A percentile compares a stretch with the other conserved stretches of the same genome.
Conservation (phyloP, 352 stramenopile genomes). For the Phytopythium boreale region DNA sequence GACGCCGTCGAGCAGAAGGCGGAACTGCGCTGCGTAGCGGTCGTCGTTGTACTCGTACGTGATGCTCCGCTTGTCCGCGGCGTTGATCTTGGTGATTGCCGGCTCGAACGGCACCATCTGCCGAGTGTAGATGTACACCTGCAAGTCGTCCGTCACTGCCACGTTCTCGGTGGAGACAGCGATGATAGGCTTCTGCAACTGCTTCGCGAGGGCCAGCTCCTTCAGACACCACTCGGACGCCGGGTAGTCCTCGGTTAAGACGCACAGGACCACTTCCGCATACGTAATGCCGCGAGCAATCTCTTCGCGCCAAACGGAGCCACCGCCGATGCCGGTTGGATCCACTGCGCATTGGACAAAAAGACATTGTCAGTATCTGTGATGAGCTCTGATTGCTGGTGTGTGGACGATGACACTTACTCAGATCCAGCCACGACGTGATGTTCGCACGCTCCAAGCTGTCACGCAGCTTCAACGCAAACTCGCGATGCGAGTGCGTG, state of each 20-base stretch:
- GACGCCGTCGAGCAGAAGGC: slow-evolving; percentile 64
- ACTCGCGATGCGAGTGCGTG: slow-evolving; percentile 76
- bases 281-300: slow-evolving; percentile 79
- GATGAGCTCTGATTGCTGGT: not conserved
- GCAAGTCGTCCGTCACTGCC: slow-evolving; percentile 63
- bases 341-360: slow-evolving; percentile 35
- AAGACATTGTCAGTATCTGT: not conserved
- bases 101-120: slow-evolving; percentile 82
- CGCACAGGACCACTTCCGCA: slow-evolving; percentile 61
- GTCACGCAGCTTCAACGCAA: slow-evolving; percentile 66
- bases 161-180: slow-evolving; percentile 61
- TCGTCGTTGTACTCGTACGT: slow-evolving; percentile 67
- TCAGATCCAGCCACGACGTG: slow-evolving; percentile 78
- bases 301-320: slow-evolving; percentile 78
- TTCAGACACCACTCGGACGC: slow-evolving; percentile 79
- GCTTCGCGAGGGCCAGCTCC: slow-evolving; percentile 73
- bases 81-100: slow-evolving; percentile 57
- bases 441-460: slow-evolving; percentile 70
- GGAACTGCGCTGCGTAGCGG: slow-evolving; percentile 53
- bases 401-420: slow-evolving; percentile 13
- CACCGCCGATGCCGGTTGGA: slow-evolving; percentile 72
- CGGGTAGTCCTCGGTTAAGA: slow-evolving; percentile 74
- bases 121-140: slow-evolving; percentile 83
- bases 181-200: slow-evolving; percentile 62
- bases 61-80: slow-evolving; percentile 50